Evolutionary conservation across 768 basidiomycete species (phyloP).

Genomic region (Lactarius deliciosus): DNA sequence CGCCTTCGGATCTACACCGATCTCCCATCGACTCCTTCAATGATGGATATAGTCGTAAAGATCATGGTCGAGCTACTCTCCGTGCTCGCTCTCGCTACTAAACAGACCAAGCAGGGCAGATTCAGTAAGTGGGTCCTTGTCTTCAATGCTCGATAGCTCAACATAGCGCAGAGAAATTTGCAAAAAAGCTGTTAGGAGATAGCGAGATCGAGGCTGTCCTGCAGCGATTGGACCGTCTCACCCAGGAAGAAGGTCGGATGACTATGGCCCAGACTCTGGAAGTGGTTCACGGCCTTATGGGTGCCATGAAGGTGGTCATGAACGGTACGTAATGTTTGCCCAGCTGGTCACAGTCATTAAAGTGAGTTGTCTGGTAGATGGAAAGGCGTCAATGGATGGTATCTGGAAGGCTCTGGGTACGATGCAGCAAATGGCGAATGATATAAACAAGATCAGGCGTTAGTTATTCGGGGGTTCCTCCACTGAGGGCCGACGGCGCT

Average conservation of each 20-base stretch:
- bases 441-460: not conserved
- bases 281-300: not conserved
- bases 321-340: not conserved
- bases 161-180: not conserved
- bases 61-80: not conserved
- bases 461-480: not conserved
- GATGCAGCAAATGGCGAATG: too few relatives aligned
- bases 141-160: not conserved
- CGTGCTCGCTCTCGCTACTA: slow-evolving; percentile 2
- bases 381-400: not conserved
- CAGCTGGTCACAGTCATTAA: not conserved
- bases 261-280: not conserved
- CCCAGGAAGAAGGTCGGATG: not conserved
- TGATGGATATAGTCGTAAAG: not conserved
- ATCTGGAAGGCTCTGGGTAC: not conserved
- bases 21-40: not conserved
- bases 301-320: too few relatives aligned
- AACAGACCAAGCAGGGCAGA: not conserved
- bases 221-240: not conserved
- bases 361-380: not conserved
- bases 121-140: not conserved
- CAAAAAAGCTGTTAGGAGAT: not conserved
- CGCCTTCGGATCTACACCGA: not conserved
- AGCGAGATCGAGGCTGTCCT: slow-evolving; percentile 8
- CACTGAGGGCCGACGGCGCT: not conserved